A percentile compares a stretch with the other conserved stretches of the same genome.
Evolutionary conservation across 352 stramenopile species (phyloP).

Genomic region (Phytophthora pistaciae): DNA sequence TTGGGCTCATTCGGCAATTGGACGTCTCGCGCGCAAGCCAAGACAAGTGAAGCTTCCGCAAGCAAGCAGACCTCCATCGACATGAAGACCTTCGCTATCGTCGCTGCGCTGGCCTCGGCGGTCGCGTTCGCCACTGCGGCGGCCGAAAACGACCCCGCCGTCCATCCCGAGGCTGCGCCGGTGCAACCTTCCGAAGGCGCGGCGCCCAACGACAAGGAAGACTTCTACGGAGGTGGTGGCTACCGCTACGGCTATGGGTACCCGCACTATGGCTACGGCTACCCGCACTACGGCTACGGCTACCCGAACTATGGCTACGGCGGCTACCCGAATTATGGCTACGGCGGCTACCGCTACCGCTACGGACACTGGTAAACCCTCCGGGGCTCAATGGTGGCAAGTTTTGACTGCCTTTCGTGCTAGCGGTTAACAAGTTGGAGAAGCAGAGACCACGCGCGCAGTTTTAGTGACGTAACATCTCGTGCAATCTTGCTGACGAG

Average conservation of each 20-base stretch:
- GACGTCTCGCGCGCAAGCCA: neutral
- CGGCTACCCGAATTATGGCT: conserved; percentile 1
- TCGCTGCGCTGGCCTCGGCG: conserved; percentile 16
- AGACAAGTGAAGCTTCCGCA: neutral
- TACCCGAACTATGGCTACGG: neutral
- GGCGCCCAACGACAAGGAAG: neutral
- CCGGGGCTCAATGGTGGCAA: neutral
- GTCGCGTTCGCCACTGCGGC: too few species aligned
- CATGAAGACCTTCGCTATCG: conserved; percentile 33
- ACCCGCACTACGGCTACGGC: conserved; percentile 1
- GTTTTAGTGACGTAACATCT: neutral
- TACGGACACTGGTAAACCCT: neutral
- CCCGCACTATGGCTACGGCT: conserved; percentile 1
- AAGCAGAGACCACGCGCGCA: neutral
- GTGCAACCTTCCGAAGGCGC: too few species aligned
- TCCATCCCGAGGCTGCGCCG: too few species aligned
- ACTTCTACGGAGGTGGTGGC: neutral
- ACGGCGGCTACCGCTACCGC: neutral
- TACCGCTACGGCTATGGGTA: conserved; percentile 5
- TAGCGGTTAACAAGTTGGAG: neutral
- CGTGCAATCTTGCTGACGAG: neutral
- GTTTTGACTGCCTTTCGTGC: neutral
- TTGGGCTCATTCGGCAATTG: neutral
- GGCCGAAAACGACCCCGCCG: too few species aligned
- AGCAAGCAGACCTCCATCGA: neutral